A percentile compares a stretch with the other conserved stretches of the same genome.
Evolutionary conservation across 208 protist species (phyloP).

Genomic region (Angomonas deanei): DNA sequence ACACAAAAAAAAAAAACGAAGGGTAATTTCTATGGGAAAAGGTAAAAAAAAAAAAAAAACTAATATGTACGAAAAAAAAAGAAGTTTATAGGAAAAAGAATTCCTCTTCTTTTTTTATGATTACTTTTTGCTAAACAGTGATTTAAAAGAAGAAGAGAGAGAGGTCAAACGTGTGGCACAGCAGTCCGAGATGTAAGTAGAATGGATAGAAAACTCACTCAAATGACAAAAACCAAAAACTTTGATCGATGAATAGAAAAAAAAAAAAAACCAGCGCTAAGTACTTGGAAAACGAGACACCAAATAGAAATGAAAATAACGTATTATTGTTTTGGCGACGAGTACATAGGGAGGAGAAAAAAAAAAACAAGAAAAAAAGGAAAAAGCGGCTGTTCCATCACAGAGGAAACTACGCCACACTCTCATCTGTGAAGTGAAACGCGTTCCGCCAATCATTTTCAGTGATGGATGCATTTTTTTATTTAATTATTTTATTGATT

Average conservation of each 20-base stretch:
- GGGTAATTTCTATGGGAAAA: background rate
- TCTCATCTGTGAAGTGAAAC: too few relatives aligned
- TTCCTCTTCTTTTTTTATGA: background rate
- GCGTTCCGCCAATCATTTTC: too few relatives aligned
- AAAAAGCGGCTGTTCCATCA: background rate
- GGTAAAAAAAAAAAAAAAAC: background rate
- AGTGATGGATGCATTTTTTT: background rate
- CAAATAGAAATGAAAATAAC: conserved; percentile 6
- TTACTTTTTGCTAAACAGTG: background rate
- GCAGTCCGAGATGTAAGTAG: conserved; percentile 1
- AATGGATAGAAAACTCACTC: background rate
- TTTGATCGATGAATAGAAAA: background rate
- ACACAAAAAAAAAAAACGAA: conserved; percentile 2
- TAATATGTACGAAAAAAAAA: conserved; percentile 6
- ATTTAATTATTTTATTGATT: conserved; percentile 1
- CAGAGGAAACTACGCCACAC: too few relatives aligned
- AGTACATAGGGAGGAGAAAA: conserved; percentile 5
- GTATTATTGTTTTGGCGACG: background rate
- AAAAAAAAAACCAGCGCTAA: conserved; percentile 4
- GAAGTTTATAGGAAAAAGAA: background rate
- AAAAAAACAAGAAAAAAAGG: background rate
- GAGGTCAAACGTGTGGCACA: too few relatives aligned
- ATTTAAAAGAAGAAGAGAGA: conserved; percentile 11
- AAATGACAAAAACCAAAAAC: background rate
- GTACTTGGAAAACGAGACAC: background rate